Evolutionary conservation across 805 yeast species (phyloP).

Genomic region (Barnettozyma vustinii): DNA sequence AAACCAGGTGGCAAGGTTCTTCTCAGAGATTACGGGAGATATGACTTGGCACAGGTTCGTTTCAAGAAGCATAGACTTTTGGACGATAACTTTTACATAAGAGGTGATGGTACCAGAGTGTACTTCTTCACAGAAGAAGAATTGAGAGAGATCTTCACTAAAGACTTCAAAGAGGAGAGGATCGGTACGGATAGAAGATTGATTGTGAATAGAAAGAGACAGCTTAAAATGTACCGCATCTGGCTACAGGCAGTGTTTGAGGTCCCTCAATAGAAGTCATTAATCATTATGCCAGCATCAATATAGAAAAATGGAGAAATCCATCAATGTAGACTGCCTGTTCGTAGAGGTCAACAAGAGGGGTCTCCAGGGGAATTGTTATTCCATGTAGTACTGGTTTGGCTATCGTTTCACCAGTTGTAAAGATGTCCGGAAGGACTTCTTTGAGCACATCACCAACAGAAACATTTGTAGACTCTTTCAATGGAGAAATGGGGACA

Average conservation of each 20-base stretch:
- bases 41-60: slow-evolving; percentile 91
- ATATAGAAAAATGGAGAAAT: slow-evolving; percentile 50
- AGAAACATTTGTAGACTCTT: slow-evolving; percentile 15
- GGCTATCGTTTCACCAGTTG: slow-evolving; percentile 32
- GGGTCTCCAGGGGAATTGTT: slow-evolving; percentile 37
- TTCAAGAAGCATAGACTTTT: slow-evolving; percentile 82
- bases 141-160: slow-evolving; percentile 64
- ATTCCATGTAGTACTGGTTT: slow-evolving; percentile 54
- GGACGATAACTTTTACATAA: slow-evolving; percentile 89
- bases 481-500: slow-evolving; percentile 24
- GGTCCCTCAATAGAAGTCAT: slow-evolving; percentile 24
- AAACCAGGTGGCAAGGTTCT: slow-evolving; percentile 91
- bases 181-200: slow-evolving; percentile 89
- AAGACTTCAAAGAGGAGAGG: slow-evolving; percentile 58
- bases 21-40: slow-evolving; percentile 92
- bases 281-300: slow-evolving; percentile 27
- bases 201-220: slow-evolving; percentile 86
- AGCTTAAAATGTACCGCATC: slow-evolving; percentile 90
- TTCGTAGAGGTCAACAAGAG: slow-evolving; percentile 41
- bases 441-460: slow-evolving; percentile 37
- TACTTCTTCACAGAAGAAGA: slow-evolving; percentile 96
- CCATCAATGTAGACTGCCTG: slow-evolving; percentile 55
- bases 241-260: slow-evolving; percentile 94
- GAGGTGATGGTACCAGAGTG: slow-evolving; percentile 98
- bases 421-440: slow-evolving; percentile 42